phyloP scores from a whole-genome alignment of 768 basidiomycete genomes.

The Tephrocybe sp. region DNA sequence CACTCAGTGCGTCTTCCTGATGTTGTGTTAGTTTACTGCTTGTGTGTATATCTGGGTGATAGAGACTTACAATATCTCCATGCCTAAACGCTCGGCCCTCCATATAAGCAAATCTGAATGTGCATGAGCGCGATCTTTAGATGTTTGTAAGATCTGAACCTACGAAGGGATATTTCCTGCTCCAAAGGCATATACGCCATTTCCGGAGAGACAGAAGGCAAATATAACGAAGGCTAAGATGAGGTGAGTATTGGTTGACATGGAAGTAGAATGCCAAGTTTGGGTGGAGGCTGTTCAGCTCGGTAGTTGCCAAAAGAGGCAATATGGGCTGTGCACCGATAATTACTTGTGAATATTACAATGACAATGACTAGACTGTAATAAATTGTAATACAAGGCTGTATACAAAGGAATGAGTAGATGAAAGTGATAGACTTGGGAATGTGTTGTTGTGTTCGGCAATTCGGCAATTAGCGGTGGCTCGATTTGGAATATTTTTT shows the following conservation, averaged over 20 bases:
- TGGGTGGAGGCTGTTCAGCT: constrained; percentile 5
- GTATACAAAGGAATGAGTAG: too few species aligned
- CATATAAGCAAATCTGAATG: constrained; percentile 70
- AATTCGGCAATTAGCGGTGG: constrained; percentile 7
- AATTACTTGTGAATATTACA: too few species aligned
- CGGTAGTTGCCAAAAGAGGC: too few species aligned
- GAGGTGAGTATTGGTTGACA: constrained; percentile 35
- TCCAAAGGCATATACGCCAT: constrained; percentile 72
- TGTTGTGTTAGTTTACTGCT: background rate
- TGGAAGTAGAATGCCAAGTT: constrained; percentile 12
- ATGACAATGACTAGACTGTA: background rate
- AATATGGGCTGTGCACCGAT: too few species aligned
- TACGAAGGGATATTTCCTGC: constrained; percentile 84
- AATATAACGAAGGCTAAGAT: constrained; percentile 48
- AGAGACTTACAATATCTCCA: constrained; percentile 72
- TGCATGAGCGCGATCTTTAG: constrained; percentile 13
- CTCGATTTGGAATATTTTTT: constrained; percentile 27
- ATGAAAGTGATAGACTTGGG: background rate
- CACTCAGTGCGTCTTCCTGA: constrained; percentile 69
- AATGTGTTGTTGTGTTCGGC: background rate
- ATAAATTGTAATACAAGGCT: too few species aligned
- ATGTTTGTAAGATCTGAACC: constrained; percentile 16
- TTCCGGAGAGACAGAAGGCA: constrained; percentile 51
- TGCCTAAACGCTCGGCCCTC: constrained; percentile 86
- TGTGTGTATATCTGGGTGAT: constrained; percentile 17